phyloP scores from a whole-genome alignment of 441 rosid species.

The Kokia cookei region DNA sequence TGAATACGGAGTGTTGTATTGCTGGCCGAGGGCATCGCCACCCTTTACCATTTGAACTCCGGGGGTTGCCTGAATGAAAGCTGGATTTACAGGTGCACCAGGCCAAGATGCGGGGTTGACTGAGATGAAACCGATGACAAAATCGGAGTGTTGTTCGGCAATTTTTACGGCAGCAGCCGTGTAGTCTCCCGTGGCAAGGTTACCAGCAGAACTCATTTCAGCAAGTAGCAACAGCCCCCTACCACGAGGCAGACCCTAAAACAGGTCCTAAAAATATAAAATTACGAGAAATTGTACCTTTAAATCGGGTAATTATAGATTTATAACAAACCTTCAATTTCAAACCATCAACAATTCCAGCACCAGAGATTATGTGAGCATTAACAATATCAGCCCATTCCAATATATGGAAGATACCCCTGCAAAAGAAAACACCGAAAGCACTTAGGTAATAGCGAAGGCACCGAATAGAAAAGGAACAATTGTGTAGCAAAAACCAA shows the following conservation, averaged over 20 bases:
- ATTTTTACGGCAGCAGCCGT: conserved; percentile 88
- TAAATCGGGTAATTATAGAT: not conserved
- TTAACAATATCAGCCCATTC: conserved; percentile 97
- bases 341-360: conserved; percentile 87
- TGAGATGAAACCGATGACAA: conserved; percentile 92
- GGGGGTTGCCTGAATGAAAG: conserved; percentile 95
- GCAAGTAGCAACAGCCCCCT: conserved; percentile 90
- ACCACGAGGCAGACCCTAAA: conserved; percentile 85
- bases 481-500: not conserved
- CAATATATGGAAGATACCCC: conserved; percentile 74
- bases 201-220: conserved; percentile 99
- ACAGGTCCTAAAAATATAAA: not conserved
- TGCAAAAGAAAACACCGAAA: conserved; percentile 21
- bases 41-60: conserved; percentile 94
- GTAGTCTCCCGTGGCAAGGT: conserved; percentile 90
- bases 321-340: conserved; percentile 64
- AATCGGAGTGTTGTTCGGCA: conserved; percentile 89
- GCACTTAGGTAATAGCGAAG: not conserved
- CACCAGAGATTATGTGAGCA: conserved; percentile 84
- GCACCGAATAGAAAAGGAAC: not conserved
- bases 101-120: conserved; percentile 95
- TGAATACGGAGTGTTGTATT: conserved; percentile 86
- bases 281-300: conserved; percentile 1
- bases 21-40: conserved; percentile 90
- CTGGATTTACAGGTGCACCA: conserved; percentile 69